These are phyloP conservation scores for Diaporthe longicolla DNA, from an alignment of 2,329 filamentous ascomycete genomes.

Conservation along the genomic window DNA sequence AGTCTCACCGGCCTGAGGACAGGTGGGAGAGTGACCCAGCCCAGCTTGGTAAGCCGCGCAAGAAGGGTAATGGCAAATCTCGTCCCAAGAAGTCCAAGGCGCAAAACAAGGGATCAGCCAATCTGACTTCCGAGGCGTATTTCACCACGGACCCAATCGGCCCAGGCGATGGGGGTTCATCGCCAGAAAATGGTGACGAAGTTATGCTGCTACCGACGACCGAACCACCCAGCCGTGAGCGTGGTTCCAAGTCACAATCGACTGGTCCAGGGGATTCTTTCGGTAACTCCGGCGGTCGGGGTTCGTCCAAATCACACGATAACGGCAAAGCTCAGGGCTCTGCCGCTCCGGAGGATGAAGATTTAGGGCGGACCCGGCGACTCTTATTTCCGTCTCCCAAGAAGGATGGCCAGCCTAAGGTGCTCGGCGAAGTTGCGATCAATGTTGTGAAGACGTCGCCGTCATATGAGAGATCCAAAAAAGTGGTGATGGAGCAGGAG, in stretches of 20 bases:
- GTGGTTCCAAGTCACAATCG: slow-evolving; percentile 48
- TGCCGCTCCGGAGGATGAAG: slow-evolving; percentile 65
- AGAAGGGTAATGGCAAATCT: slow-evolving; percentile 60
- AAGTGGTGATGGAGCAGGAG: slow-evolving; percentile 58
- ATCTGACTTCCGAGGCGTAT: slow-evolving; percentile 68
- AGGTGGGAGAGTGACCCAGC: slow-evolving; percentile 81
- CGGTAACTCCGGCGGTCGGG: slow-evolving; percentile 51
- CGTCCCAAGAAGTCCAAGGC: slow-evolving; percentile 64
- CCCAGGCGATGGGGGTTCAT: slow-evolving; percentile 56
- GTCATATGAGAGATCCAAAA: slow-evolving; percentile 55
- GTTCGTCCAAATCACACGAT: slow-evolving; percentile 68
- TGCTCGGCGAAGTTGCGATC: slow-evolving; percentile 69
- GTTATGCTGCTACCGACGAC: slow-evolving; percentile 40
- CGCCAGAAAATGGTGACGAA: slow-evolving; percentile 46
- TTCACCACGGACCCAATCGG: slow-evolving; percentile 67
- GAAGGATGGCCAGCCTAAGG: slow-evolving; percentile 73
- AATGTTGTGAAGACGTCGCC: slow-evolving; percentile 65
- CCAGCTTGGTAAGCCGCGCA: slow-evolving; percentile 65
- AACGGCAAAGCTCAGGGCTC: slow-evolving; percentile 71
- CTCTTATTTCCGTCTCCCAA: slow-evolving; percentile 84
- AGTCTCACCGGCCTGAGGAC: slow-evolving; percentile 84
- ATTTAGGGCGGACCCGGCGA: slow-evolving; percentile 73
- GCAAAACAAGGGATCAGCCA: slow-evolving; percentile 61
- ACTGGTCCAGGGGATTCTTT: slow-evolving; percentile 29
- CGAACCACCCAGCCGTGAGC: slow-evolving; percentile 43